phyloP scores from a whole-genome alignment of 1,284 basidiomycete genomes.

The Leucoagaricus sp. region DNA sequence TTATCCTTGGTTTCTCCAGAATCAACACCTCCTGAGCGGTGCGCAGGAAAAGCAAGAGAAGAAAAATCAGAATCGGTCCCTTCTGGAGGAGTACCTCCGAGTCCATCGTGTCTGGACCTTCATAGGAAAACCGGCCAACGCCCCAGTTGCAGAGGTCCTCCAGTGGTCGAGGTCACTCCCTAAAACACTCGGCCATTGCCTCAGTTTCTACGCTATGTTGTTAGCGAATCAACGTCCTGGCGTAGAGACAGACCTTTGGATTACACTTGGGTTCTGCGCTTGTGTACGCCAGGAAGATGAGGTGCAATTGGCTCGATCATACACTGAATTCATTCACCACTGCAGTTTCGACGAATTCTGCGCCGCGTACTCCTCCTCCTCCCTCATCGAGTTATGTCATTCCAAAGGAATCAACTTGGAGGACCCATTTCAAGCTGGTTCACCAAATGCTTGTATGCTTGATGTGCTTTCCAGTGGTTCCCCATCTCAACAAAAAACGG shows the following conservation, averaged over 20 bases:
- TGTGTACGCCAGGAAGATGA: conserved; percentile 20
- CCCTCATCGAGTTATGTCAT: background rate
- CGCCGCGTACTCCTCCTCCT: background rate
- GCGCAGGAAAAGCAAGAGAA: background rate
- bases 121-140: background rate
- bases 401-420: background rate
- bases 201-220: background rate
- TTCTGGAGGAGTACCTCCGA: background rate
- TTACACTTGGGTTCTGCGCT: conserved; percentile 1
- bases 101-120: background rate
- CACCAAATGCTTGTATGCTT: background rate
- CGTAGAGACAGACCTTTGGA: background rate
- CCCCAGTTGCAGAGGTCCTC: background rate
- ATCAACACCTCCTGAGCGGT: background rate
- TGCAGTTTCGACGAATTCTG: conserved; percentile 10
- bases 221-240: background rate
- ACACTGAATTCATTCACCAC: background rate
- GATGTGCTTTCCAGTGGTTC: background rate
- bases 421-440: too few relatives aligned
- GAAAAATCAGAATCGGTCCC: background rate
- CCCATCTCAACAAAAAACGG: background rate
- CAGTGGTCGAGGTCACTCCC: background rate
- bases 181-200: background rate
- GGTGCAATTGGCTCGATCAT: background rate
- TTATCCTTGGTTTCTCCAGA: background rate